phyloP scores from a whole-genome alignment of 345 rosid species.

The Trapa bicornis region DNA sequence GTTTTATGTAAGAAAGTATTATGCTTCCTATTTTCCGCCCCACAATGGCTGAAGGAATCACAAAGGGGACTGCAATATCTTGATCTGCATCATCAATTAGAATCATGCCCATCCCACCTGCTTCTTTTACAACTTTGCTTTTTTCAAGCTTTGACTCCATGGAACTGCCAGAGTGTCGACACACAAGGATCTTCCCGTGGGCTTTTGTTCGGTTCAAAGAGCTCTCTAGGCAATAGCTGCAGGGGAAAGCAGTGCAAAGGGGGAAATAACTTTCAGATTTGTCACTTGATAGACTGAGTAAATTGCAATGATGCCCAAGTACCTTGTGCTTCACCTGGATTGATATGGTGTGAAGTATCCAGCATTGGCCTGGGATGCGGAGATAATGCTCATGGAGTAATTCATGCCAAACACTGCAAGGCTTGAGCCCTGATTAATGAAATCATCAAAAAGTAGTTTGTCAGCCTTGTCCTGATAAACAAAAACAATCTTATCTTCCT shows the following conservation, averaged over 20 bases:
- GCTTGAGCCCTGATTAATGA: constrained; percentile 37
- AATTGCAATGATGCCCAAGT: constrained; percentile 18
- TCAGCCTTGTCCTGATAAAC: not conserved
- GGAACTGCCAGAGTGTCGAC: constrained; percentile 40
- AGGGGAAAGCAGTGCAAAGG: constrained; percentile 11
- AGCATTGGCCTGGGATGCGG: constrained; percentile 38
- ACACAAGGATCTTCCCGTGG: constrained; percentile 40
- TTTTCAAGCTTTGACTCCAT: constrained; percentile 41
- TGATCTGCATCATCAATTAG: constrained; percentile 34
- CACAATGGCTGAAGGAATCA: constrained; percentile 39
- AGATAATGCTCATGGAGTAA: constrained; percentile 27
- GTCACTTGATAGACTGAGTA: constrained; percentile 5
- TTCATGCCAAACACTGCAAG: constrained; percentile 34
- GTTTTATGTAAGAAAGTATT: constrained; percentile 30
- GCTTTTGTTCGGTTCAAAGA: constrained; percentile 38
- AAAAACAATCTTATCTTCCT: too few species aligned
- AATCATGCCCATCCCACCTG: constrained; percentile 52
- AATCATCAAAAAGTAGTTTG: constrained; percentile 2
- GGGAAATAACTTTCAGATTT: constrained; percentile 8
- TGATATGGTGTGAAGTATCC: constrained; percentile 54
- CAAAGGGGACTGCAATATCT: constrained; percentile 40
- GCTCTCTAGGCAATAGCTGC: constrained; percentile 43
- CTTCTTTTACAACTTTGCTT: constrained; percentile 35
- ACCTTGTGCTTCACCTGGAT: constrained; percentile 61
- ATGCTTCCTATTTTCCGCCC: constrained; percentile 30